Base-by-base conservation (phyloP, 192 early-diverging fungal genomes). In the Coemansia sp. region DNA sequence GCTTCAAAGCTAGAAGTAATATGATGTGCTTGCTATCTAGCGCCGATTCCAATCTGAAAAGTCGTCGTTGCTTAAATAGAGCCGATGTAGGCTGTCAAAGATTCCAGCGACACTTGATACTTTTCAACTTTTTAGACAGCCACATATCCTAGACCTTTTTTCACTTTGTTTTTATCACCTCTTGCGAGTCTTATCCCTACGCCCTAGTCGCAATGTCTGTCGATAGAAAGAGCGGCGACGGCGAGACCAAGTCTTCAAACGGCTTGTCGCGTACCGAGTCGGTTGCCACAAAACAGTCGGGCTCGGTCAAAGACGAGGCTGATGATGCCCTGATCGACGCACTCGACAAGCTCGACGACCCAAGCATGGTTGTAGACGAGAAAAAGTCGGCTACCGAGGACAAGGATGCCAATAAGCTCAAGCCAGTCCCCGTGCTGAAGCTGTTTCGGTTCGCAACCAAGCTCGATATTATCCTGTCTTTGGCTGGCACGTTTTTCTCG, bases 401-500 rank as follows among this genome's bases (percentile, higher is more conserved):
- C 37, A 35, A 50, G 9, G 41, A 36, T 0, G 59, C 62, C 18
- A 1, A 21, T 10, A 53, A 73, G 38, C 61, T 61, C n/a, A 56
- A 63, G 35, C 66, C 83, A 9, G 68, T 90, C 1, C 61, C 84
- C 0, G 65, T 89, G 31, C 43, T 79, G 25, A 66, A 84, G 65
- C 76, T 95, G 38, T 93, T 88, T 62, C 86, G 88, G 18, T 95
- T 90, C 63, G 87, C 91, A 10, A 84, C 84, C 18, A 68, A 82
- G 12, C 23, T 61, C 2, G 91, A 93, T 61, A 70, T 72, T 39
- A 18, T 85, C n/a, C 76, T 87, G 52, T 86, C 86, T 42, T 6
- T 77, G 13, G 8, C 82, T 33, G 85, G 84, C 21, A 58, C 67
- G 20, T 36, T 84, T 13, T 69, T 71, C 63, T 79, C 85, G n/a